Evolutionary conservation across 257 asterid genomes (phyloP), one percentile per base, ranked within the genome.

Genomic region (Sherardia arvensis): DNA sequence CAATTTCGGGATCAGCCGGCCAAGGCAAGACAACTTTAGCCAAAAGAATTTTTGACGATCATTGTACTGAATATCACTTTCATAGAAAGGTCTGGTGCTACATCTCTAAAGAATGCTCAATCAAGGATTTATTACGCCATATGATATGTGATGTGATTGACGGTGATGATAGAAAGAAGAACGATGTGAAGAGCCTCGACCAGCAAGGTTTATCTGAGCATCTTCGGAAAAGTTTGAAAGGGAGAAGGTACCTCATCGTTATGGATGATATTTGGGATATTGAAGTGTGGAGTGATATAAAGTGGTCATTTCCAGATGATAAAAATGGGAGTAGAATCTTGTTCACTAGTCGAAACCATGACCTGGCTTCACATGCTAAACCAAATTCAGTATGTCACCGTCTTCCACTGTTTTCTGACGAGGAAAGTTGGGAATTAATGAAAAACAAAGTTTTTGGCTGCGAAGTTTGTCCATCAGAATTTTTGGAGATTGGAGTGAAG

Each of bases 21-120:
- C 53, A 27, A 26, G 67, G 67, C 7, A 53, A 53, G 59, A 53
- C 59, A 9, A 53, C 59, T 22, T 53, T 53, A 8, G 59, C 54
- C 1, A 48, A 48, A 21, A 48, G n/a, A 48, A 48, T 48, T n/a
- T 48, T 17, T 48, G n/a, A 15, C 23, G 59, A 53, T 53, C 30
- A 1, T 8, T 0, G 2, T 0, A 21, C 14, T 53, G 17, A 22
- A 7, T 8, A 53, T 53, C 4, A 23, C 59, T 53, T 53, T 53
- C 32, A 53, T 11, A 23, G 27, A 10, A 53, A 12, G 14, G 59
- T 21, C 7, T 53, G 59, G 59, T 21, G 59, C 17, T 21, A 32
- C 30, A 23, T 32, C 25, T 53, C 5, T 15, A 27, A 30, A 27
- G 53, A 47, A 30, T 63, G 28, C 27, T 7, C 14, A 29, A 18